These are phyloP conservation scores for Cladophialophora psammophila DNA, from an alignment of 2,329 filamentous ascomycete species.

Conservation along the genomic window DNA sequence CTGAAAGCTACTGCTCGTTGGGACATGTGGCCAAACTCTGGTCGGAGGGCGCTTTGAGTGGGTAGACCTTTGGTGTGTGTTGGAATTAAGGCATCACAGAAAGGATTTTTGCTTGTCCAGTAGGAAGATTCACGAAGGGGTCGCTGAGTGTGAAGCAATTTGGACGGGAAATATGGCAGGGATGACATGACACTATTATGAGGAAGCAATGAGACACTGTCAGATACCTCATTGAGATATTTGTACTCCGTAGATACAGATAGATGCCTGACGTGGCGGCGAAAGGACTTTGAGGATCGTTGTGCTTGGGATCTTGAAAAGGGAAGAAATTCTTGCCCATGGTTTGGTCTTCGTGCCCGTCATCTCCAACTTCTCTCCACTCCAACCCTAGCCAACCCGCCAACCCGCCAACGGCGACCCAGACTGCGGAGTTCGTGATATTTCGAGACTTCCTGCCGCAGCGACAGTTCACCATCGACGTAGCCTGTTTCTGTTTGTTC, in stretches of 20 bases:
- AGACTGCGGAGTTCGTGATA: conserved; percentile 24
- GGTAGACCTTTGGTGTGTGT: background rate
- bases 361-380: conserved; percentile 21
- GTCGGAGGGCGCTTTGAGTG: background rate
- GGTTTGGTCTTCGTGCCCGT: background rate
- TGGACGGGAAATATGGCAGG: background rate
- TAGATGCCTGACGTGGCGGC: background rate
- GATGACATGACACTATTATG: background rate
- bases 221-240: background rate
- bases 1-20: background rate
- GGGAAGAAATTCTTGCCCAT: background rate
- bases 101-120: background rate
- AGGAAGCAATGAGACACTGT: background rate
- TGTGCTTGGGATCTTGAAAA: background rate
- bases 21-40: background rate
- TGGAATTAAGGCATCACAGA: background rate
- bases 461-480: background rate
- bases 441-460: conserved; percentile 3
- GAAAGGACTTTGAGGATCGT: background rate
- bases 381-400: conserved; percentile 4
- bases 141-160: background rate
- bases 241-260: background rate
- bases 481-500: background rate
- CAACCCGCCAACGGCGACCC: conserved; percentile 6
- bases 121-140: background rate